Evolutionary conservation across 2,329 filamentous ascomycete species (phyloP).

Genomic region (Lachnellula cervina): DNA sequence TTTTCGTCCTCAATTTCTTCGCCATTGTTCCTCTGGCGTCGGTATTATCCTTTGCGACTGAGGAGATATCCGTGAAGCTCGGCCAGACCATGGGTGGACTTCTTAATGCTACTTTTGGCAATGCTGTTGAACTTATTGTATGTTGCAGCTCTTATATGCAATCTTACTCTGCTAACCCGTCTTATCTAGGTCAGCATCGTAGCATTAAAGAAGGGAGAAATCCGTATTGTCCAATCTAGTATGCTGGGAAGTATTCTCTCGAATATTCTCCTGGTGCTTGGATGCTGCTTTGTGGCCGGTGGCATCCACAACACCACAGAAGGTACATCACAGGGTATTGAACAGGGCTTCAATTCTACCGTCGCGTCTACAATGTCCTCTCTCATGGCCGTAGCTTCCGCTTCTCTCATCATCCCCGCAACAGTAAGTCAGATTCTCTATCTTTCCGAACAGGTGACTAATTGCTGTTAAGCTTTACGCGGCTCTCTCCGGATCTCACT

Average conservation of each 20-base stretch:
- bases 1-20: slow-evolving; percentile 56
- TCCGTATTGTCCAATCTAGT: slow-evolving; percentile 91
- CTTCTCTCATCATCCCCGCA: slow-evolving; percentile 74
- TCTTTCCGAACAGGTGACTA: background rate
- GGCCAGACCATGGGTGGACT: slow-evolving; percentile 53
- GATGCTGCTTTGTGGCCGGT: slow-evolving; percentile 74
- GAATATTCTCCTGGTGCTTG: slow-evolving; percentile 82
- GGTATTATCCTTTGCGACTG: slow-evolving; percentile 39
- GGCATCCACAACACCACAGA: slow-evolving; percentile 52
- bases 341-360: slow-evolving; percentile 70
- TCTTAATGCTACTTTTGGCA: slow-evolving; percentile 45
- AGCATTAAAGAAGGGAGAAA: slow-evolving; percentile 77
- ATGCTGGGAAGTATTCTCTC: slow-evolving; percentile 96
- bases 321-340: slow-evolving; percentile 35
- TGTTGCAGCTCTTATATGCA: background rate
- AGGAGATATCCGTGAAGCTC: slow-evolving; percentile 44
- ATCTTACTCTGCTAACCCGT: background rate
- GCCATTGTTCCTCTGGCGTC: slow-evolving; percentile 51
- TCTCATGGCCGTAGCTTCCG: slow-evolving; percentile 69
- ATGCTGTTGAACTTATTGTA: slow-evolving; percentile 55
- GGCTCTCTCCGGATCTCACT: slow-evolving; percentile 47
- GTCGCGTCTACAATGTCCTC: slow-evolving; percentile 74
- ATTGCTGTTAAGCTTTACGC: slow-evolving; percentile 52
- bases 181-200: slow-evolving; percentile 75
- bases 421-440: slow-evolving; percentile 41